Base-by-base conservation (phyloP, 2,329 filamentous ascomycete genomes). In the Arthroderma sp. region DNA sequence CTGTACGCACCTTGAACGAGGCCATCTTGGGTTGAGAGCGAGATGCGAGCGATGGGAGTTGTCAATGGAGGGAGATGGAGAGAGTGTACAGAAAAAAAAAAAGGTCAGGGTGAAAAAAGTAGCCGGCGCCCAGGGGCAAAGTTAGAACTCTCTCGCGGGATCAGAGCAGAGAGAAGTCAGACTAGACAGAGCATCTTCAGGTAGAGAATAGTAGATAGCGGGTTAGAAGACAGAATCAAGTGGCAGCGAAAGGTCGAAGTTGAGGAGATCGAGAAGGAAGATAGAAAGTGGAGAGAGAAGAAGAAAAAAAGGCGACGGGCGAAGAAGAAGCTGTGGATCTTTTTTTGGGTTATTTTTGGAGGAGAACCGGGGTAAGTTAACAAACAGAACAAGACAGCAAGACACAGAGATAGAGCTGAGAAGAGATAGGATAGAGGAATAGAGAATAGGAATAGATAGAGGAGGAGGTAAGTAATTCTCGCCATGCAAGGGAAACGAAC, bases 1-100 rank as follows among this genome's bases (percentile, higher is more conserved):
- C 6, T 15, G 31, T 23, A 43, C 51, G 23, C 25, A 58, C 56
- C 49, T 58, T 58, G 56, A 58, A 58, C 51, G 56, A 58, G 15
- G 56, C 51, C 56, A 58, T 58, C 52, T 23, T 38, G 52, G 35
- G 35, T 6, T 31, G 33, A 19, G 25, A 31, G 28, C 13, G 47
- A 3, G 44, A 25, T 39, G 37, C 33, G 15, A 23, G 31, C 39
- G 55, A 49, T 13, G 23, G 47, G n/a, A 6, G 21, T 15, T 17
- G 43, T 25, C 43, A 43, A 21, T 38, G 35, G 35, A n/a, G 9
- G 19, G 11, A 19, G 8, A n/a, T 35, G 19, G 17, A 43, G 25
- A 25, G 7, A 11, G 49, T 19, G 33, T 9, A 37, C 19, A 4
- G 11, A 28, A n/a, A 39, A 25, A 53, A 47, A 47, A 43, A 43